These are phyloP conservation scores for Colletotrichum nymphaeae DNA, from an alignment of 2,329 filamentous ascomycete species.

Conservation along the genomic window DNA sequence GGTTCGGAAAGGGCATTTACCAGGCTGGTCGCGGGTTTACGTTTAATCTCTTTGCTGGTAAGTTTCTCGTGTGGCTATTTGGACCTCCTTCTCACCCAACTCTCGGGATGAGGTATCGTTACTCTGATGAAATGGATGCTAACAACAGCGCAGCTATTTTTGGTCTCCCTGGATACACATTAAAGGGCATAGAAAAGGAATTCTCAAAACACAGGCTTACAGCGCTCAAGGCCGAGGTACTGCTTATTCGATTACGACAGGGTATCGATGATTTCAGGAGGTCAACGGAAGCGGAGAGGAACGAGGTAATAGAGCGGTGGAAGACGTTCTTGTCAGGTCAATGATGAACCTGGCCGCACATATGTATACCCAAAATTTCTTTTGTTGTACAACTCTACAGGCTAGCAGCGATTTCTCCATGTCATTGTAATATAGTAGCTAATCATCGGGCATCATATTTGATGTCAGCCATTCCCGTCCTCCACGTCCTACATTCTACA, in stretches of 20 bases:
- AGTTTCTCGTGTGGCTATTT: background rate
- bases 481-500: too few species aligned
- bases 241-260: slow-evolving; percentile 46
- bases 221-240: slow-evolving; percentile 45
- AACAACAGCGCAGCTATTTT: slow-evolving; percentile 49
- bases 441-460: background rate
- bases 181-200: slow-evolving; percentile 66
- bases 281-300: slow-evolving; percentile 37
- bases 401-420: background rate
- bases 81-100: too few species aligned
- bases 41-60: slow-evolving; percentile 55
- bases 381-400: background rate
- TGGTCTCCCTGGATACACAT: slow-evolving; percentile 60
- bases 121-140: background rate
- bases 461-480: too few species aligned
- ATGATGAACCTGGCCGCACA: background rate
- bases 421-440: background rate
- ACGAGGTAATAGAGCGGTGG: slow-evolving; percentile 43
- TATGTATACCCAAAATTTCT: slow-evolving; percentile 14
- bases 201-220: slow-evolving; percentile 48
- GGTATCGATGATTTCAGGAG: slow-evolving; percentile 43
- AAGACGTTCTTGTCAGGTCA: slow-evolving; percentile 23
- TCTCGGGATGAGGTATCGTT: background rate
- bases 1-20: slow-evolving; percentile 69
- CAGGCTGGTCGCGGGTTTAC: slow-evolving; percentile 55